These are phyloP conservation scores for Cladobotryum mycophilum DNA, from an alignment of 2,329 filamentous ascomycete species.

Conservation along the genomic window DNA sequence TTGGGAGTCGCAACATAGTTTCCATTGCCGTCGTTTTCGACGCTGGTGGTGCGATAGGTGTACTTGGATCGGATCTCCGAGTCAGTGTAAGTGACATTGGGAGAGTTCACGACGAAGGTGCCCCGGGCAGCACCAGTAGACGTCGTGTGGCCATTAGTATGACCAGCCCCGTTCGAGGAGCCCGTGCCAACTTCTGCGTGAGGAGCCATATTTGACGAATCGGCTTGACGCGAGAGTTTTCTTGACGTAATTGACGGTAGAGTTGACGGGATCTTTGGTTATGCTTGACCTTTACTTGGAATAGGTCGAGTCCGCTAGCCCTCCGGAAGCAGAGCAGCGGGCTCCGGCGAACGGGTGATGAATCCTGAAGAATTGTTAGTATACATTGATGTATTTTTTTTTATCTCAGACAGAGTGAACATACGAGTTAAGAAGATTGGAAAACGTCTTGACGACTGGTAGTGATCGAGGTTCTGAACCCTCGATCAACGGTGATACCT, in stretches of 20 bases:
- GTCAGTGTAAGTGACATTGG: conserved; percentile 88
- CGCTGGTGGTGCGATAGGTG: conserved; percentile 88
- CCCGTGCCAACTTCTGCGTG: conserved; percentile 63
- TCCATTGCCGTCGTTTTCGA: conserved; percentile 65
- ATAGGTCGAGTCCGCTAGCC: conserved; percentile 64
- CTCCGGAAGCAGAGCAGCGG: conserved; percentile 86
- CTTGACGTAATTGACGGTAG: conserved; percentile 12
- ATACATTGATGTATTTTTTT: background rate
- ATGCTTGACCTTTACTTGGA: conserved; percentile 45
- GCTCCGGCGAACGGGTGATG: conserved; percentile 95
- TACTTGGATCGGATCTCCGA: conserved; percentile 87
- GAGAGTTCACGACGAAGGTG: conserved; percentile 82
- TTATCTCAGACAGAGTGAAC: conserved; percentile 28
- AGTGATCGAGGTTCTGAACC: conserved; percentile 47
- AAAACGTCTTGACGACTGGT: conserved; percentile 85
- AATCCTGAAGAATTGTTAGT: conserved; percentile 49
- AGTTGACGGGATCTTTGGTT: conserved; percentile 24
- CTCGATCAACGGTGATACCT: conserved; percentile 41
- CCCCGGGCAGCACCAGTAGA: conserved; percentile 45
- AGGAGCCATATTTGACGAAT: conserved; percentile 70
- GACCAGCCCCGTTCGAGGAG: conserved; percentile 57
- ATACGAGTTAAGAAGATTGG: conserved; percentile 95
- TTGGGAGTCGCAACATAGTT: conserved; percentile 78
- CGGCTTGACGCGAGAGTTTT: conserved; percentile 21
- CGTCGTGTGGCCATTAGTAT: conserved; percentile 35